Base-by-base conservation (phyloP, 352 stramenopile species). In the Phytophthora meadii region DNA sequence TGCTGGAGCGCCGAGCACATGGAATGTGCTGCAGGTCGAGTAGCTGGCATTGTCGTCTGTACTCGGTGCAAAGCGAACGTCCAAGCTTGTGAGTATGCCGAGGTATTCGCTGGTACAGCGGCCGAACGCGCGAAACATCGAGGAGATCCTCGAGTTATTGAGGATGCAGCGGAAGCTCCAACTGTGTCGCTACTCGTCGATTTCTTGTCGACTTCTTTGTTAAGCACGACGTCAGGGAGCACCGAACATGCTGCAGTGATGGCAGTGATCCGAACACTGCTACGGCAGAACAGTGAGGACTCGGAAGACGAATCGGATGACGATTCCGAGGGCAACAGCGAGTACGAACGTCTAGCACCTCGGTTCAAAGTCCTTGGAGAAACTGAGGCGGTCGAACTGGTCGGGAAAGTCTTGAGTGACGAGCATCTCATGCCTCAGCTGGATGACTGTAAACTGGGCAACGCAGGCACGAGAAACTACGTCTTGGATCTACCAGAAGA, bases 1-100 rank as follows among this genome's bases (percentile, higher is more conserved):
- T 79, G 73, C 59, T 79, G 65, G 66, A 63, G n/a, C 7, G 25
- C 60, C 4, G 55, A 81, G 49, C 50, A 51, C 19, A 73, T 81
- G 51, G 72, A 81, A 48, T 69, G 65, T 15, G 14, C 51, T n/a
- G 34, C 51, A 24, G 69, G 69, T 9, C 53, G 68, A 15, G 40
- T 79, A 5, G 65, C 71, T 48, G 61, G 54, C 0, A 74, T 87
- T 47, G 72, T 81, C 12, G 68, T 87, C 6, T 90, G 82, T 37
- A 54, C 44, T 5, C 61, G 68, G 5, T 90, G 82, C 47, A 48
- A 80, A 12, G 65, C 72, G 1, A 79, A 71, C 12, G 77, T 90
- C 4, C 66, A 88, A 50, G 57, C 53, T 2, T 79, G 78, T 54
- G 78, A 88, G 40, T 91, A 82, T 40, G 45, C 70, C 0, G 50